Evolutionary conservation across 108 stramenopile species (phyloP).

Genomic region (Cyclotella cryptica): DNA sequence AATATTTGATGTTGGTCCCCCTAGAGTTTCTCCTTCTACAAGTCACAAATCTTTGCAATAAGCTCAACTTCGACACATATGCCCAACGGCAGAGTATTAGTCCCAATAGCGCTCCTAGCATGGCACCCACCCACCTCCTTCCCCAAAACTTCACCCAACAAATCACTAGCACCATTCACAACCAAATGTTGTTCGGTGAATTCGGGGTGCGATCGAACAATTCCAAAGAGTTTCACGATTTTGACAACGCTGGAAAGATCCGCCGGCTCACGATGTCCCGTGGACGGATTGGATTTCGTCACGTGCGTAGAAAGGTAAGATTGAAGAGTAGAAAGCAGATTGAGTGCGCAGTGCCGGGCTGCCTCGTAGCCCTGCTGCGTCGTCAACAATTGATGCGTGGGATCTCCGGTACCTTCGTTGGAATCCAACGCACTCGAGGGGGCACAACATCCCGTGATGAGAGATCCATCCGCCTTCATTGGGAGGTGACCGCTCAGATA

Average conservation of each 20-base stretch:
- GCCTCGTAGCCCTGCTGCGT: constrained; percentile 66
- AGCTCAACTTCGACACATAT: constrained; percentile 54
- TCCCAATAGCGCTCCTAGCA: constrained; percentile 57
- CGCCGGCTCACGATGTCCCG: constrained; percentile 13
- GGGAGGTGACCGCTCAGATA: constrained; percentile 63
- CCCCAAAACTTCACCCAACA: constrained; percentile 43
- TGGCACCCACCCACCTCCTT: constrained; percentile 50
- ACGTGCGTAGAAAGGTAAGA: constrained; percentile 38
- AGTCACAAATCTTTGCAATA: constrained; percentile 38
- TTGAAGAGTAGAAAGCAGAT: constrained; percentile 57
- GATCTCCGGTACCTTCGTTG: background rate
- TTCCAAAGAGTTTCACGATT: constrained; percentile 52
- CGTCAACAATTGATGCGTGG: constrained; percentile 20
- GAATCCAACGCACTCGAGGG: constrained; percentile 50
- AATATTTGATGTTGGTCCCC: background rate
- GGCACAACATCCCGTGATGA: constrained; percentile 55
- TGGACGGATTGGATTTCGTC: background rate
- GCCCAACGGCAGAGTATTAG: constrained; percentile 47
- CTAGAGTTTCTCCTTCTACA: background rate
- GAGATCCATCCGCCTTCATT: constrained; percentile 49
- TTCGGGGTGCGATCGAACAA: constrained; percentile 45
- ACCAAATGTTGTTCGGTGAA: constrained; percentile 52
- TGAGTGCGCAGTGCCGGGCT: constrained; percentile 59
- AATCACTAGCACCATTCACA: constrained; percentile 54
- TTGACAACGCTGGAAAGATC: constrained; percentile 44